A percentile compares a stretch with the other conserved stretches of the same genome.
Evolutionary conservation across 345 rosid species (phyloP).

Genomic region (Anastatica hierochuntica): DNA sequence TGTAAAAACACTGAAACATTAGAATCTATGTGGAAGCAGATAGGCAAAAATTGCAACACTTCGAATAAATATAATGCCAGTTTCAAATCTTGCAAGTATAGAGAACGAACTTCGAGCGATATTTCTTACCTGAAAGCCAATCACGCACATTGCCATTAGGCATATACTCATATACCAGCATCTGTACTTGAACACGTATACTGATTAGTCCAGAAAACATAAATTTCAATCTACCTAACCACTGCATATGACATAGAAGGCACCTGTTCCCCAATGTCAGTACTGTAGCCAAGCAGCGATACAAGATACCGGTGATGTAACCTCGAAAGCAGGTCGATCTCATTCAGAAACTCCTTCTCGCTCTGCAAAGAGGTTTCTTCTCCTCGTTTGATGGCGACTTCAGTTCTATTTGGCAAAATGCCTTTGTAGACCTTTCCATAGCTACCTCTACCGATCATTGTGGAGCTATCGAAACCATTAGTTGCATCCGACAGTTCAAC

Average conservation of each 20-base stretch:
- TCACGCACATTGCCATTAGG: conserved; percentile 75
- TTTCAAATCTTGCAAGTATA: conserved; percentile 2
- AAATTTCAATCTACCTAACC: conserved; percentile 8
- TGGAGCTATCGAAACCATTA: conserved; percentile 48
- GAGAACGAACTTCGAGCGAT: background rate
- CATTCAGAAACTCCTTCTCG: conserved; percentile 73
- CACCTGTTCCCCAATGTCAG: conserved; percentile 82
- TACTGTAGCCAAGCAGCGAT: conserved; percentile 71
- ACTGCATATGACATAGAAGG: background rate
- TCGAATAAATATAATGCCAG: background rate
- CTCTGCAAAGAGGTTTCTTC: conserved; percentile 79
- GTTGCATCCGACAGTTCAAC: conserved; percentile 62
- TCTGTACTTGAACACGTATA: conserved; percentile 32
- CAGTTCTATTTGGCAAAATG: conserved; percentile 35
- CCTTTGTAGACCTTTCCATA: conserved; percentile 87
- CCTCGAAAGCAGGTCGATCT: conserved; percentile 69
- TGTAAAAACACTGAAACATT: conserved; percentile 10
- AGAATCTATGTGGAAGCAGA: background rate
- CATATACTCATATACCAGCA: conserved; percentile 84
- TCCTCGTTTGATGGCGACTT: conserved; percentile 74
- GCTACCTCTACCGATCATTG: conserved; percentile 71
- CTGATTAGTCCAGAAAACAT: background rate
- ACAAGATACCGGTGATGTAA: conserved; percentile 80
- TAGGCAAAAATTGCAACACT: background rate
- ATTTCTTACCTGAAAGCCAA: conserved; percentile 59